Evolutionary conservation across 306 rosid species (phyloP).

Genomic region (Lathyrus oleraceus): DNA sequence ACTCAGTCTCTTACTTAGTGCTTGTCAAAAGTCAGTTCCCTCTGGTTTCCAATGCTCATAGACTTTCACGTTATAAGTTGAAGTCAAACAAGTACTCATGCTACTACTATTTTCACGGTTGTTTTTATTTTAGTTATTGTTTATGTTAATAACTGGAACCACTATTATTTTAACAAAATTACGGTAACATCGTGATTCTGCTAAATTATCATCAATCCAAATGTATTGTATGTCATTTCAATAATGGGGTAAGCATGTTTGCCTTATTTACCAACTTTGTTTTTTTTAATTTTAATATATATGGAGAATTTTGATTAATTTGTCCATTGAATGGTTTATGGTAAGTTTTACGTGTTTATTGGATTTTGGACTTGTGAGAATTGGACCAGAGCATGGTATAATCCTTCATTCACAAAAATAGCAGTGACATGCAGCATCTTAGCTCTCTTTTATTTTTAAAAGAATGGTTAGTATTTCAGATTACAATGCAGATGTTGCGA

Average conservation of each 20-base stretch:
- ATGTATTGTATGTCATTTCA: neutral
- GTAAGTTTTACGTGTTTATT: too few species aligned
- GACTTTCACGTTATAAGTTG: neutral
- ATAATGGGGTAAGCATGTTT: constrained; percentile 30
- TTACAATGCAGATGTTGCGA: too few species aligned
- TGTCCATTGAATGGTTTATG: neutral
- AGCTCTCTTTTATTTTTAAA: too few species aligned
- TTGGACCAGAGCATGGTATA: too few species aligned
- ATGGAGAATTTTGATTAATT: neutral
- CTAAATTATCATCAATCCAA: too few species aligned
- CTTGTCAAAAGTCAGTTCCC: constrained; percentile 72
- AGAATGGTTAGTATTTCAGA: too few species aligned
- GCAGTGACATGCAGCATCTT: too few species aligned
- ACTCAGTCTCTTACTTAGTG: constrained; percentile 55
- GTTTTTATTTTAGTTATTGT: neutral
- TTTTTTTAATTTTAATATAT: neutral
- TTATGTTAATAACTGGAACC: neutral
- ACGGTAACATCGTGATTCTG: too few species aligned
- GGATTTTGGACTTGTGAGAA: too few species aligned
- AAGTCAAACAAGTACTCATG: too few species aligned
- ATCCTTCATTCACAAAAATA: too few species aligned
- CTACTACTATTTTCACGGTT: too few species aligned
- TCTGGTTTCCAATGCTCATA: constrained; percentile 61
- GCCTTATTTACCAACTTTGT: neutral
- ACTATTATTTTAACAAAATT: neutral